Conservation (phyloP, 441 rosid species). For the Sinapis alba region DNA sequence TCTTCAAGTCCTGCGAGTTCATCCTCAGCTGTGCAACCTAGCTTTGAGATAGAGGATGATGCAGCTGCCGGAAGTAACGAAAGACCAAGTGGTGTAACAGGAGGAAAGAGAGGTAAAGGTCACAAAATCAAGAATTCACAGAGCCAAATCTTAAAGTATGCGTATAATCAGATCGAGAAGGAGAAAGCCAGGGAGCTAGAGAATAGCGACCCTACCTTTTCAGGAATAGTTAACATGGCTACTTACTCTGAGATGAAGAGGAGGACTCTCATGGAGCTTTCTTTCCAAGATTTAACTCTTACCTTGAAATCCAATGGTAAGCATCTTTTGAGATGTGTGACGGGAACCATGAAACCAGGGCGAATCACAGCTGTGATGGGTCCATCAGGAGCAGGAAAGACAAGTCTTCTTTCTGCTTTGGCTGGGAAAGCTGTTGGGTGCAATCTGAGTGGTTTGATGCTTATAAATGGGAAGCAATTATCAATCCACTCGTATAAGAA, state of each 20-base stretch:
- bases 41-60: conserved; percentile 43
- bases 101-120: conserved; percentile 49
- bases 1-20: conserved; percentile 46
- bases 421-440: conserved; percentile 81
- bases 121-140: conserved; percentile 35
- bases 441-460: conserved; percentile 63
- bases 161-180: conserved; percentile 75
- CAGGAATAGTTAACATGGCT: conserved; percentile 54
- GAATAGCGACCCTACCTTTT: background rate
- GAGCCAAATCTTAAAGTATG: conserved; percentile 65
- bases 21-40: conserved; percentile 40
- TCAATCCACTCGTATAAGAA: conserved; percentile 81
- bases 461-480: conserved; percentile 70
- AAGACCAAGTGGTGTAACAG: conserved; percentile 46
- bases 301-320: conserved; percentile 69
- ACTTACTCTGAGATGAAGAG: conserved; percentile 52
- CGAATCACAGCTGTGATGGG: conserved; percentile 93
- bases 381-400: conserved; percentile 96
- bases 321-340: conserved; percentile 77
- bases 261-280: conserved; percentile 63
- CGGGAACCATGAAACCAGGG: conserved; percentile 81
- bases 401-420: conserved; percentile 84
- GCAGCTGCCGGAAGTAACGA: conserved; percentile 31
- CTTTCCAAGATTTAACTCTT: conserved; percentile 75
- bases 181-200: conserved; percentile 46